These are phyloP conservation scores for Pisolithus microcarpus DNA, from an alignment of 768 basidiomycete genomes.

Conservation along the genomic window DNA sequence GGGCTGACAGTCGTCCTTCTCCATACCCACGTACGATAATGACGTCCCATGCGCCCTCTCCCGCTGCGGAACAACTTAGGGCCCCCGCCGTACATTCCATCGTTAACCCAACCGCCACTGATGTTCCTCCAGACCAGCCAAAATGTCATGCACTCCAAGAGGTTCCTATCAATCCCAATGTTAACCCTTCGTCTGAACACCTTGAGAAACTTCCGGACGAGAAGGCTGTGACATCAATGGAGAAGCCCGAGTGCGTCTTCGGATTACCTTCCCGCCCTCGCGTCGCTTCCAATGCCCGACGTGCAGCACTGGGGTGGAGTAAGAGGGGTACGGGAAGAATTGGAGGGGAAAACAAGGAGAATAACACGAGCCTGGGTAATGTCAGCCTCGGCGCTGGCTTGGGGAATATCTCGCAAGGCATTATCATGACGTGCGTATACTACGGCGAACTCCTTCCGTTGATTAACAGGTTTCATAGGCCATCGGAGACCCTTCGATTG, in stretches of 20 bases:
- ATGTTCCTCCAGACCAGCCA: constrained; percentile 4
- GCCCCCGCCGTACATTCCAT: constrained; percentile 17
- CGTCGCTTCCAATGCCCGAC: constrained; percentile 47
- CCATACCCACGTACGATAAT: constrained; percentile 61
- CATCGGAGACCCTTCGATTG: constrained; percentile 35
- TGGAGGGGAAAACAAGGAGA: constrained; percentile 52
- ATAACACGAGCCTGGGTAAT: constrained; percentile 19
- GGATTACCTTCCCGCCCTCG: constrained; percentile 36
- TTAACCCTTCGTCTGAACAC: constrained; percentile 29
- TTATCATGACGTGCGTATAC: constrained; percentile 49
- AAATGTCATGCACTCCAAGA: constrained; percentile 35
- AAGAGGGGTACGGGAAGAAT: constrained; percentile 52
- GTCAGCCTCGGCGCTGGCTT: background rate
- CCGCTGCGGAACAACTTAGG: constrained; percentile 30
- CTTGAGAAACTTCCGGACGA: constrained; percentile 34
- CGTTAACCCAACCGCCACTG: constrained; percentile 7
- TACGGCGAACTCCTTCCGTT: background rate
- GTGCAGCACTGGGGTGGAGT: constrained; percentile 55
- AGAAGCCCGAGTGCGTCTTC: constrained; percentile 23
- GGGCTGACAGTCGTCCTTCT: constrained; percentile 64
- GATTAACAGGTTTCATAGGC: constrained; percentile 20
- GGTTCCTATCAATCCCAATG: constrained; percentile 37
- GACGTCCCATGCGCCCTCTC: constrained; percentile 34
- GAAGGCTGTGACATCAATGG: constrained; percentile 28
- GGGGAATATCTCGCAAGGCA: constrained; percentile 25